phyloP scores from a whole-genome alignment of 2,329 filamentous ascomycete species.

The Fusarium paranaense region DNA sequence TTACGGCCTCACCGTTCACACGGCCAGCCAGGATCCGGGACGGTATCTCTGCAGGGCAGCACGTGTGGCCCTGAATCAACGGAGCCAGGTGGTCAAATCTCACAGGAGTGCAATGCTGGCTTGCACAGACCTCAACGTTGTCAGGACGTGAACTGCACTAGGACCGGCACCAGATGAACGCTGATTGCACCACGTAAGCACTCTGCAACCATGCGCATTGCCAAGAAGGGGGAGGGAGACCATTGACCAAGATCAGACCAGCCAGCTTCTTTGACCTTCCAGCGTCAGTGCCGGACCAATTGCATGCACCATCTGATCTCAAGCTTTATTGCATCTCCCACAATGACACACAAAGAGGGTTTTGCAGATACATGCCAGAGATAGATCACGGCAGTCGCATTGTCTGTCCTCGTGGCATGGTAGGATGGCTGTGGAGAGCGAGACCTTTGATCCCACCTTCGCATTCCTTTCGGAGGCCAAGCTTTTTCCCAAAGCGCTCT shows the following conservation, averaged over 20 bases:
- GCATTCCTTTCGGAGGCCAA: slow-evolving; percentile 22
- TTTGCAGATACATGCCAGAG: slow-evolving; percentile 5
- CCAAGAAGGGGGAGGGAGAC: neutral
- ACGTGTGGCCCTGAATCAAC: slow-evolving; percentile 2
- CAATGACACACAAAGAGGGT: slow-evolving; percentile 4
- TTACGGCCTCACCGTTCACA: slow-evolving; percentile 12
- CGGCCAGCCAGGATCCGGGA: neutral
- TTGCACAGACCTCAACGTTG: neutral
- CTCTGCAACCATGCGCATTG: slow-evolving; percentile 27
- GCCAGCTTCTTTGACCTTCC: neutral
- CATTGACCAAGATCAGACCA: neutral
- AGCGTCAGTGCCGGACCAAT: slow-evolving; percentile 4
- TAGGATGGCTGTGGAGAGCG: slow-evolving; percentile 8
- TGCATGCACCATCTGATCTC: slow-evolving; percentile 15
- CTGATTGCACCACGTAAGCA: slow-evolving; percentile 31
- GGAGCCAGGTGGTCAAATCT: slow-evolving; percentile 15
- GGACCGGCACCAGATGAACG: slow-evolving; percentile 8
- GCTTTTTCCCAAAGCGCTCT: slow-evolving; percentile 30
- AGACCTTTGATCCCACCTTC: slow-evolving; percentile 21
- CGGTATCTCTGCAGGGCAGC: slow-evolving; percentile 9
- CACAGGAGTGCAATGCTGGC: slow-evolving; percentile 8
- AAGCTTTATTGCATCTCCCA: slow-evolving; percentile 4
- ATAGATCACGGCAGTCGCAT: slow-evolving; percentile 8
- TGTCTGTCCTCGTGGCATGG: slow-evolving; percentile 4
- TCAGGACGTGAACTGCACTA: slow-evolving; percentile 25